Base-by-base conservation (phyloP, 2,329 filamentous ascomycete species). In the Penicillium sp. region DNA sequence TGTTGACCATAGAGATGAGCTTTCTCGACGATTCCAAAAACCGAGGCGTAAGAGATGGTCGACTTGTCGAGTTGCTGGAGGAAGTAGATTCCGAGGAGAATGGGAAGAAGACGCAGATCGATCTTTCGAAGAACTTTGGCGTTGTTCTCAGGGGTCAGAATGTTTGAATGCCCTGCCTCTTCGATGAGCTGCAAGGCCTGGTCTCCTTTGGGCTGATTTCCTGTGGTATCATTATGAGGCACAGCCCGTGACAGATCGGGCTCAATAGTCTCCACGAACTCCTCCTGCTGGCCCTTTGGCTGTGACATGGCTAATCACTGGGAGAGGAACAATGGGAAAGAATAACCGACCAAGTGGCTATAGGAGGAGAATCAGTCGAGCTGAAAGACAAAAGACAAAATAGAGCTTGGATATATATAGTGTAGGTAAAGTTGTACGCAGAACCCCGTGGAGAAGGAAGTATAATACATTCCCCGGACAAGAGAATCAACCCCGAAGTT, bases 41-140 rank as follows among this genome's bases (percentile, higher is more conserved):
- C 82, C 0, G 85, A 86, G 3, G 83, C 83, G 64, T 87, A 88
- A 2, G 74, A 77, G 2, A 88, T 75, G 0, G 83, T 85, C 0
- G 84, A 81, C 70, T 88, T 88, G 73, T 88, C 86, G 6, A 87
- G 76, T 12, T 81, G 81, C 61, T 88, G 86, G 0, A 88, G 77
- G 66, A 85, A 87, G 71, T 88, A 88, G 21, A 86, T 83, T 7
- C 79, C 78, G 12, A 87, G 75, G 57, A 88, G 81, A 53, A 83
- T 78, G 0, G 82, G 81, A 13, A 84, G 71, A 23, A 85, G 76
- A 50, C 76, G 69, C 25, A 79, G 66, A 64, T 84, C 82, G 55
- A 84, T 83, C 61, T 76, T 77, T 29, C 77, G 75, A 39, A 84
- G 70, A 6, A 84, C 77, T 41, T 78, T 74, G 50, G 75, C 75